These are phyloP conservation scores for Clarireedia sp. DNA, from an alignment of 2,329 filamentous ascomycete genomes.

Conservation along the genomic window DNA sequence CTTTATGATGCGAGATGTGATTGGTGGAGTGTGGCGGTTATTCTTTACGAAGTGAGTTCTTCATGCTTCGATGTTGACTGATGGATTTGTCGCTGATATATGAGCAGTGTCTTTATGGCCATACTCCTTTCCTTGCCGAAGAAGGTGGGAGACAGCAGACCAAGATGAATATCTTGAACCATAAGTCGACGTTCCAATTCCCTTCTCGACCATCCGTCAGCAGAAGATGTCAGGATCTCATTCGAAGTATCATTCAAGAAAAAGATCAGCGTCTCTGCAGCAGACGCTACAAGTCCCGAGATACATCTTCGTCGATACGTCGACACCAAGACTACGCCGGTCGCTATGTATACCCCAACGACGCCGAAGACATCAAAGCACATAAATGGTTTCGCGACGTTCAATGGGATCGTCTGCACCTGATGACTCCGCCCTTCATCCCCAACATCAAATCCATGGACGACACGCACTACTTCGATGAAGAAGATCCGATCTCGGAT, in stretches of 20 bases:
- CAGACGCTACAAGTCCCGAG: slow-evolving; percentile 62
- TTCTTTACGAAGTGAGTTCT: slow-evolving; percentile 65
- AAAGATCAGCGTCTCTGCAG: slow-evolving; percentile 72
- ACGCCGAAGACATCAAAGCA: slow-evolving; percentile 80
- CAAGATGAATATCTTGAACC: slow-evolving; percentile 75
- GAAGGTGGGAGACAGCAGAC: slow-evolving; percentile 67
- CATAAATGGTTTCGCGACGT: slow-evolving; percentile 81
- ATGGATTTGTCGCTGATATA: background rate
- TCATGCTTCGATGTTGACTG: too few relatives aligned
- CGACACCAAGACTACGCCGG: slow-evolving; percentile 34
- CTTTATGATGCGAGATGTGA: slow-evolving; percentile 89
- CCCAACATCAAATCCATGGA: slow-evolving; percentile 61
- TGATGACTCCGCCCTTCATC: slow-evolving; percentile 67
- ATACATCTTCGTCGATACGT: slow-evolving; percentile 31
- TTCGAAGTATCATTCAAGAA: slow-evolving; percentile 63
- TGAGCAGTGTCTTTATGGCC: slow-evolving; percentile 70
- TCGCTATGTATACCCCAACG: slow-evolving; percentile 70
- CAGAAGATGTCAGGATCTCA: slow-evolving; percentile 66
- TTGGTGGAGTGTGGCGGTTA: slow-evolving; percentile 94
- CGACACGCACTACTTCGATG: slow-evolving; percentile 86
- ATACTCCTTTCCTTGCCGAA: slow-evolving; percentile 80
- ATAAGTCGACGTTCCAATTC: slow-evolving; percentile 63
- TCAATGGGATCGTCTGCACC: slow-evolving; percentile 68
- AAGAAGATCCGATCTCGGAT: slow-evolving; percentile 65
- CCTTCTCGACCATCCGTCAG: slow-evolving; percentile 60